phyloP scores from a whole-genome alignment of 208 protist species.

The Spongospora subterranea region DNA sequence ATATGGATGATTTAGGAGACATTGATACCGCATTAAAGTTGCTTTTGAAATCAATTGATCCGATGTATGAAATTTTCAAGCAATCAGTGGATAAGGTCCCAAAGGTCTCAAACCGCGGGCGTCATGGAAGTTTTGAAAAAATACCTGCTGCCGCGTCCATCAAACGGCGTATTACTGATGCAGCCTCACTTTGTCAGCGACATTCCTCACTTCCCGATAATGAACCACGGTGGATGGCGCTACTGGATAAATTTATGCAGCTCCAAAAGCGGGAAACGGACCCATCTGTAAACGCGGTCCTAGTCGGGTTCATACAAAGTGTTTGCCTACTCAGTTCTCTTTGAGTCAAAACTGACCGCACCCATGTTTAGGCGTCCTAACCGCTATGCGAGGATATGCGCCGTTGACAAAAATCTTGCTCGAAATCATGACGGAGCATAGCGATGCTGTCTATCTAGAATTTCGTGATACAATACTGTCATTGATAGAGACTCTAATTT shows the following conservation, averaged over 20 bases:
- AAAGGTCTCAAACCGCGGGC: too few relatives aligned
- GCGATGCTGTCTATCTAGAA: not conserved
- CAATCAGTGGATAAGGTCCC: too few relatives aligned
- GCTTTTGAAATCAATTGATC: not conserved
- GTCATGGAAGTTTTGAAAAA: too few relatives aligned
- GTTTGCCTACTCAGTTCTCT: not conserved
- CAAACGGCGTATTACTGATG: not conserved
- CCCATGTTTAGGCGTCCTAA: not conserved
- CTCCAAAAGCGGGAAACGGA: not conserved
- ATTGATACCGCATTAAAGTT: constrained; percentile 7
- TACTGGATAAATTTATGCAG: not conserved
- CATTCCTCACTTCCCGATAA: not conserved
- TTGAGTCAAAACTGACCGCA: not conserved
- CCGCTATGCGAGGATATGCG: constrained; percentile 37
- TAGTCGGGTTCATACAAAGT: not conserved
- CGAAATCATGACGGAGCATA: not conserved
- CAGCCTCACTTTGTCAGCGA: constrained; percentile 3
- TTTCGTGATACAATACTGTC: constrained; percentile 44
- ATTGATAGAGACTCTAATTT: constrained; percentile 21
- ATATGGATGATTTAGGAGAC: not conserved
- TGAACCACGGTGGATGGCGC: not conserved
- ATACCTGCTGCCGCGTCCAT: too few relatives aligned
- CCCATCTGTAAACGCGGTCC: not conserved
- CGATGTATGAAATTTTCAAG: not conserved
- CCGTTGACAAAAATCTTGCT: constrained; percentile 14